Evolutionary conservation across 2,329 filamentous ascomycete genomes (phyloP).

Genomic region (Fusarium aywerte): DNA sequence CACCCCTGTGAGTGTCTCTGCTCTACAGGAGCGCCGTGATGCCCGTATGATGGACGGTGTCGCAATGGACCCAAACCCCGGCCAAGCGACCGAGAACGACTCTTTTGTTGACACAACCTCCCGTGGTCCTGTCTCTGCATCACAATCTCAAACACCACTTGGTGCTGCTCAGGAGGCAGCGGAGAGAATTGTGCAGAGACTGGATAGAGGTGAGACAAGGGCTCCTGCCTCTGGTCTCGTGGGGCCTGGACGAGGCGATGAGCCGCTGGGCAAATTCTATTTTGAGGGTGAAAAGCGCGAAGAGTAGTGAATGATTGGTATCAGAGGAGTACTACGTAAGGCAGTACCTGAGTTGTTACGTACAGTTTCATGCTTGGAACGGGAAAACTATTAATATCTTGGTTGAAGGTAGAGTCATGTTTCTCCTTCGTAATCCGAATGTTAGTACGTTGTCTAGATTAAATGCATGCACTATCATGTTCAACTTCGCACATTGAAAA

Average conservation of each 20-base stretch:
- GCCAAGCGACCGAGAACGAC: slow-evolving; percentile 62
- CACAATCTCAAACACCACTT: slow-evolving; percentile 42
- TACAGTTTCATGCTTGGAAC: not conserved
- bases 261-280: slow-evolving; percentile 67
- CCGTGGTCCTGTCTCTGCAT: slow-evolving; percentile 63
- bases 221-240: slow-evolving; percentile 54
- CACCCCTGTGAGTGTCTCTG: slow-evolving; percentile 58
- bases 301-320: slow-evolving; percentile 7
- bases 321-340: not conserved
- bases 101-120: slow-evolving; percentile 73
- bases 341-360: not conserved
- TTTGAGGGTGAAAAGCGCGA: slow-evolving; percentile 61
- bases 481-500: not conserved
- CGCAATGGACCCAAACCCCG: slow-evolving; percentile 63
- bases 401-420: not conserved
- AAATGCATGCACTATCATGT: not conserved
- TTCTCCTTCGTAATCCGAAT: not conserved
- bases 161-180: slow-evolving; percentile 62
- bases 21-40: slow-evolving; percentile 65
- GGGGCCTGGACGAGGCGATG: slow-evolving; percentile 57
- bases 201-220: slow-evolving; percentile 62
- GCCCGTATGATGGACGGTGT: slow-evolving; percentile 75
- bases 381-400: not conserved
- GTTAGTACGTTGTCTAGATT: slow-evolving; percentile 16
- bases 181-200: slow-evolving; percentile 70